Conservation (phyloP, 768 basidiomycete genomes). For the Boletus sp. region DNA sequence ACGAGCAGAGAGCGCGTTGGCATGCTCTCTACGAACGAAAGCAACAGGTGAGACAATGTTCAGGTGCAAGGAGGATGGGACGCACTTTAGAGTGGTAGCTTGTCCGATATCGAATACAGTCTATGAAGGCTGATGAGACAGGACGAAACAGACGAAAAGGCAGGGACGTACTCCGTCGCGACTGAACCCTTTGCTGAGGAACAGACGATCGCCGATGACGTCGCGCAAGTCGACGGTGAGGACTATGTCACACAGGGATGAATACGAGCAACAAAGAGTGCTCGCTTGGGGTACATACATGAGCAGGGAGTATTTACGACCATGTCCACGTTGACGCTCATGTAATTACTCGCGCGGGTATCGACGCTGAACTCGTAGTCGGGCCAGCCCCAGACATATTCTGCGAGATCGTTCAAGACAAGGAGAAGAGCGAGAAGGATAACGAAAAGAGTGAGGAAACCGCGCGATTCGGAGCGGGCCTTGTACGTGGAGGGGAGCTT, state of each 20-base stretch:
- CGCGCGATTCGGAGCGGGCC: conserved; percentile 72
- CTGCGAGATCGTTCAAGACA: conserved; percentile 84
- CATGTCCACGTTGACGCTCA: conserved; percentile 91
- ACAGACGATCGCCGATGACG: conserved; percentile 88
- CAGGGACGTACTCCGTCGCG: conserved; percentile 72
- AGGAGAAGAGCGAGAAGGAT: conserved; percentile 65
- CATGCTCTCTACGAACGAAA: conserved; percentile 52
- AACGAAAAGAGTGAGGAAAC: conserved; percentile 77
- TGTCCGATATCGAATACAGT: conserved; percentile 80
- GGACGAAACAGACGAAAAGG: neutral
- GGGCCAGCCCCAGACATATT: conserved; percentile 93
- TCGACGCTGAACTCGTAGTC: conserved; percentile 90
- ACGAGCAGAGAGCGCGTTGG: conserved; percentile 60
- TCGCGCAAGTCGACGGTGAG: conserved; percentile 89
- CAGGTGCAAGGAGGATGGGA: neutral
- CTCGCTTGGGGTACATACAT: conserved; percentile 55
- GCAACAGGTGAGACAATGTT: neutral
- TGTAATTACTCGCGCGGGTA: conserved; percentile 49
- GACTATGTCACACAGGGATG: conserved; percentile 41
- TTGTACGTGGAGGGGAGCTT: conserved; percentile 84
- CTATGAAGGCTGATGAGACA: conserved; percentile 33
- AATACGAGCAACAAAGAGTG: neutral
- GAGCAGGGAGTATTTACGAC: conserved; percentile 91
- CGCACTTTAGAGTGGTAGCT: conserved; percentile 68
- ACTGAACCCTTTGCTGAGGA: conserved; percentile 73